These are phyloP conservation scores for Starmerella potacharoeniae DNA, from an alignment of 805 yeast species.

Conservation along the genomic window DNA sequence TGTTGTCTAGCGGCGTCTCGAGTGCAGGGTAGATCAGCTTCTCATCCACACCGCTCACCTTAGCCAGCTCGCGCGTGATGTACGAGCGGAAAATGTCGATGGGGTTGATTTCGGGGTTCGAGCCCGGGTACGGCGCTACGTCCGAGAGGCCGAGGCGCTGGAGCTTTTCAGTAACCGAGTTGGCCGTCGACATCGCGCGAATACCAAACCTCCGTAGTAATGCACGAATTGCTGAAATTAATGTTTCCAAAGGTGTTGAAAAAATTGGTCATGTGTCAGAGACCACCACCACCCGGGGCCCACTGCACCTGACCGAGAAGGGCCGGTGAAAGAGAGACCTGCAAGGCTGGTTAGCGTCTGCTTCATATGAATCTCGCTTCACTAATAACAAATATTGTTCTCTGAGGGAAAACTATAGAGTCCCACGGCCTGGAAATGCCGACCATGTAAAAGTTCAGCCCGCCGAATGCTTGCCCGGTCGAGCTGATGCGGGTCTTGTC, in stretches of 20 bases:
- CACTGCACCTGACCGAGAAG: too few relatives aligned
- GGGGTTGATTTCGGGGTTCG: conserved; percentile 68
- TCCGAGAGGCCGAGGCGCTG: conserved; percentile 20
- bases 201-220: neutral
- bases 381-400: too few relatives aligned
- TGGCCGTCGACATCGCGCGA: conserved; percentile 18
- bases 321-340: too few relatives aligned
- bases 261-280: conserved; percentile 1
- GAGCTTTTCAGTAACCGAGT: conserved; percentile 18
- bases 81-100: conserved; percentile 84
- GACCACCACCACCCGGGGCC: too few relatives aligned
- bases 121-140: conserved; percentile 32
- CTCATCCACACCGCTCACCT: conserved; percentile 60
- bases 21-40: conserved; percentile 67
- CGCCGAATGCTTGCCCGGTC: too few relatives aligned
- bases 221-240: conserved; percentile 1
- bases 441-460: too few relatives aligned
- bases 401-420: too few relatives aligned
- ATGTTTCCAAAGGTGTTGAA: neutral
- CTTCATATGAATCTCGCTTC: too few relatives aligned
- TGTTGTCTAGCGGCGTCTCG: conserved; percentile 76
- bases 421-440: too few relatives aligned
- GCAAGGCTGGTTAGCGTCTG: too few relatives aligned
- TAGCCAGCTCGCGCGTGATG: conserved; percentile 65
- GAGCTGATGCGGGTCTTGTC: too few relatives aligned